phyloP scores from a whole-genome alignment of 441 rosid species.

The Bocquillonia castaneifolia region DNA sequence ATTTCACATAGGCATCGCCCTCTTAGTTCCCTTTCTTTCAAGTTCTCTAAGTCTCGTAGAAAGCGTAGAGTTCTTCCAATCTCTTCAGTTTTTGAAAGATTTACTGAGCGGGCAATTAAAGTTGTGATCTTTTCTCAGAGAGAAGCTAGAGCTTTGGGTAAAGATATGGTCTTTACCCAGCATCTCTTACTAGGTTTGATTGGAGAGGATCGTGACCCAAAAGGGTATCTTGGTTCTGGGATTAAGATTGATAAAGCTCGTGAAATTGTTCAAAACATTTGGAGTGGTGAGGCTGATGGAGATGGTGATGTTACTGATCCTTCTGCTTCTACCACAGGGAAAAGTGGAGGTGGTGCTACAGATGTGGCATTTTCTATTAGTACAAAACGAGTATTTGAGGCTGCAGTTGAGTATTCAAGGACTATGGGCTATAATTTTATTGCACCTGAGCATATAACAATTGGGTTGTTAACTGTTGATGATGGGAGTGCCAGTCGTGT shows the following conservation, averaged over 20 bases:
- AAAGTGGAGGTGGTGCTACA: constrained; percentile 33
- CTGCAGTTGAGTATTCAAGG: constrained; percentile 87
- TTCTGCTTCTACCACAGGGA: constrained; percentile 22
- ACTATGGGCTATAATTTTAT: constrained; percentile 71
- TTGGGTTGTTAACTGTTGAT: constrained; percentile 79
- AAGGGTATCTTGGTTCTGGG: constrained; percentile 76
- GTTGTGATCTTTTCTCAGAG: constrained; percentile 70
- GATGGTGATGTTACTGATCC: constrained; percentile 17
- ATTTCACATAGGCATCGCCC: constrained; percentile 26
- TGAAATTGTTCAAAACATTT: constrained; percentile 56
- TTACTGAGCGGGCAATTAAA: constrained; percentile 79
- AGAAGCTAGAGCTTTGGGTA: constrained; percentile 64
- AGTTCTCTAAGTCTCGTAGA: constrained; percentile 26
- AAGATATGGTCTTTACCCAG: constrained; percentile 71
- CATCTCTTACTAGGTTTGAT: constrained; percentile 72
- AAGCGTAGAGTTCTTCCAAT: constrained; percentile 45
- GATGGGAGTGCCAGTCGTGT: constrained; percentile 84
- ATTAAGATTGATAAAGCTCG: constrained; percentile 59
- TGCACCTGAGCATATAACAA: constrained; percentile 79
- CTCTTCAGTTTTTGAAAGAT: constrained; percentile 76
- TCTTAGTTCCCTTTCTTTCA: constrained; percentile 13
- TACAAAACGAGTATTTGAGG: constrained; percentile 82
- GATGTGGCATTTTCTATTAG: constrained; percentile 72
- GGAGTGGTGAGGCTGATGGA: constrained; percentile 33
- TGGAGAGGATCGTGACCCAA: constrained; percentile 70